A percentile compares a stretch with the other conserved stretches of the same genome.
These are phyloP conservation scores for Rhodamnia rubescens DNA, from an alignment of 345 rosid genomes.

Conservation along the genomic window DNA sequence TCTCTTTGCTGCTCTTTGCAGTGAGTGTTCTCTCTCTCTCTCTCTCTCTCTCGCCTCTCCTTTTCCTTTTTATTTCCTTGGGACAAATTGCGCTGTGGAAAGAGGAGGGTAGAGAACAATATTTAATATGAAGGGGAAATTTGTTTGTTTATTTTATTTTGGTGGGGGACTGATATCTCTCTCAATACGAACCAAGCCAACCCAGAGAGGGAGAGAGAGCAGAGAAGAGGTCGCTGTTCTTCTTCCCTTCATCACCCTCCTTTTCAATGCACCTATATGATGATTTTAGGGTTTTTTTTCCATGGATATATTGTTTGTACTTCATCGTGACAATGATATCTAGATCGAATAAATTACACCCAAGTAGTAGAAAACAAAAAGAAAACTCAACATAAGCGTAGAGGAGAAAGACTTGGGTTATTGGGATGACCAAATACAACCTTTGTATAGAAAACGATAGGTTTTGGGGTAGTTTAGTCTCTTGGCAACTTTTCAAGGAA, in stretches of 20 bases:
- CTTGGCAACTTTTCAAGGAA: neutral
- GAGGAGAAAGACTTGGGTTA: neutral
- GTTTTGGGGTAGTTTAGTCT: neutral
- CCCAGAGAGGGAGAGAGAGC: neutral
- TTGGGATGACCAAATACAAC: neutral
- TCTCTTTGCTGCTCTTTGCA: neutral
- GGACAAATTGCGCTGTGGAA: conserved; percentile 4
- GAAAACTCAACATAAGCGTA: neutral
- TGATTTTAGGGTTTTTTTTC: conserved; percentile 4
- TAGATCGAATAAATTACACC: neutral
- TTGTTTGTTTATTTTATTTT: neutral
- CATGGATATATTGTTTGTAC: neutral
- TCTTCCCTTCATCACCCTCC: conserved; percentile 16
- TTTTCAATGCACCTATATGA: conserved; percentile 17
- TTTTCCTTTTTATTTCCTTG: neutral
- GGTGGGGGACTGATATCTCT: conserved; percentile 16
- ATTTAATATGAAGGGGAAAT: neutral
- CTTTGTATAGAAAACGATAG: neutral
- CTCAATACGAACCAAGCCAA: conserved; percentile 2
- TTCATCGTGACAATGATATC: neutral
- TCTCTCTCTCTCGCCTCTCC: neutral
- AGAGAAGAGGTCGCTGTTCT: conserved; percentile 38
- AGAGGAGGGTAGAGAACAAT: conserved; percentile 1
- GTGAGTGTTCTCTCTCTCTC: neutral
- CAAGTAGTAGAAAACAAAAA: neutral